Base-by-base conservation (phyloP, 116 monocot species). In the Dioscorea cayenensis region DNA sequence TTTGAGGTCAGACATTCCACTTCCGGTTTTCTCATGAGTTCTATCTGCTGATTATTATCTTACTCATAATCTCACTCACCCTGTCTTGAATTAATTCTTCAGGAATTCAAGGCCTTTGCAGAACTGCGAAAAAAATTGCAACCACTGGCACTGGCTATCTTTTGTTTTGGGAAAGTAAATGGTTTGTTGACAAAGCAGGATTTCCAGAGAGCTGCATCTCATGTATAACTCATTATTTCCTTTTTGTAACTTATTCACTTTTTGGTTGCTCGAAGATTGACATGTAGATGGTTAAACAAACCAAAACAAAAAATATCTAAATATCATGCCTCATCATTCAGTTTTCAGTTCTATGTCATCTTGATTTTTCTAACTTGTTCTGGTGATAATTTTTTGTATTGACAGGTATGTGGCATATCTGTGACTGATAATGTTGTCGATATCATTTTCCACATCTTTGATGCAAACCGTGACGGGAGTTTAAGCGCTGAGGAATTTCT, bases 101-200 rank as follows among this genome's bases (percentile, higher is more conserved):
- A 96, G 99, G 99, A 99, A 75, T 99, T 99, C 72, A 94, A 89
- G 71, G 68, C 84, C 28, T 99, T 99, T 80, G 89, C 94, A 6
- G 91, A 89, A 36, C 69, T 99, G 64, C 82, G 94, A 20, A 79
- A 72, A 21, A 83, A 67, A 64, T 70, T 99, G 63, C 75, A 86
- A 21, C 89, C 83, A 16, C 58, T 94, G 75, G 29, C 87, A 11
- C 51, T 89, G 25, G 99, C 99, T 43, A 83, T 99, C n/a, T 89
- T 91, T 67, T 77, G 87, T 77, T 84, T 80, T 62, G 99, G 91
- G 36, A 89, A 87, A 90, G 88, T 84, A 25, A 93, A 89, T 65
- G 99, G 91, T 71, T 70, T 85, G 32, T 73, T 99, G 83, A 86
- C 89, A 66, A 99, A 89, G 72, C 64, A 82, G 43, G 99, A 94